These are phyloP conservation scores for Cucurbita moschata DNA, from an alignment of 306 rosid genomes.

Conservation along the genomic window DNA sequence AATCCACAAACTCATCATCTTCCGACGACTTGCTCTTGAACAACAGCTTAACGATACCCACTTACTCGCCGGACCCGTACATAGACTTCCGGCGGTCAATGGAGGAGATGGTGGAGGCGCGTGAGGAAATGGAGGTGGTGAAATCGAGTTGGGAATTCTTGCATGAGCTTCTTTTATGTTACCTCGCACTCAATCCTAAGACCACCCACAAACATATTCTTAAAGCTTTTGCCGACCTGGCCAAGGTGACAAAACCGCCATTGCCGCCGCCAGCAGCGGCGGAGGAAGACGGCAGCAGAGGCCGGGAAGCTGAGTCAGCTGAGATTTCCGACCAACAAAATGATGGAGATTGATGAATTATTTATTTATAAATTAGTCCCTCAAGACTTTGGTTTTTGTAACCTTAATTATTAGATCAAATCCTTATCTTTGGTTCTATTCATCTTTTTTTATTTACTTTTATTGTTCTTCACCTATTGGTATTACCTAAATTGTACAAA, in stretches of 20 bases:
- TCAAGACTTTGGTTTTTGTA: neutral
- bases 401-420: neutral
- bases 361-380: neutral
- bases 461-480: too few species aligned
- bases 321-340: conserved; percentile 13
- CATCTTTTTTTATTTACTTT: neutral
- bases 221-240: conserved; percentile 69
- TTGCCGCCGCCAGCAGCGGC: neutral
- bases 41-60: conserved; percentile 57
- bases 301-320: conserved; percentile 4
- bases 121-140: conserved; percentile 32
- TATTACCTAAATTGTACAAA: too few species aligned
- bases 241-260: conserved; percentile 31
- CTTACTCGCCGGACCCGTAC: conserved; percentile 75
- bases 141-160: conserved; percentile 57
- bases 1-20: too few species aligned
- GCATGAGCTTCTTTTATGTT: conserved; percentile 72
- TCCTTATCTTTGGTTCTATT: neutral
- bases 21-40: conserved; percentile 15
- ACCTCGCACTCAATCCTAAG: conserved; percentile 69
- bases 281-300: neutral
- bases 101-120: conserved; percentile 97
- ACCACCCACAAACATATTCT: conserved; percentile 68
- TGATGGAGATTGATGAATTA: neutral
- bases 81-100: conserved; percentile 71